Evolutionary conservation across 805 yeast genomes (phyloP).

Genomic region (Metschnikowia henanensis): DNA sequence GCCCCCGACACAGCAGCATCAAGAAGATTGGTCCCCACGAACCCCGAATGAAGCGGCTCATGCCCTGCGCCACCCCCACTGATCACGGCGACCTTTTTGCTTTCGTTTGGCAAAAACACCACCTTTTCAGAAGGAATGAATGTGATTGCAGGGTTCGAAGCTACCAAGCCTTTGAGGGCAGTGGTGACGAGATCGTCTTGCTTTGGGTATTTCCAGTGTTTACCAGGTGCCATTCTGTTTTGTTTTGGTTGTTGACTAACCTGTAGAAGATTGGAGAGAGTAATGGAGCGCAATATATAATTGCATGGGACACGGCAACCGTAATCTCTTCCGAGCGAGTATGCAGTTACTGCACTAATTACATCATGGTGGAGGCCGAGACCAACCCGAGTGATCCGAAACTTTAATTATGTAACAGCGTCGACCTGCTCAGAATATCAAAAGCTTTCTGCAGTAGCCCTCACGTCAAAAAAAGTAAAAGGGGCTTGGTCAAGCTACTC

Average conservation of each 20-base stretch:
- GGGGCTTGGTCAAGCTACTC: too few species aligned
- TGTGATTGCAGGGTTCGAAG: conserved; percentile 53
- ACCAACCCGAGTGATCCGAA: neutral
- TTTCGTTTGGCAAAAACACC: conserved; percentile 44
- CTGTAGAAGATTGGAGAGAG: too few species aligned
- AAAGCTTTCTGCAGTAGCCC: too few species aligned
- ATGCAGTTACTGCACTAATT: conserved; percentile 6
- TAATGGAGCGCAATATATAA: too few species aligned
- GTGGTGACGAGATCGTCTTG: conserved; percentile 47
- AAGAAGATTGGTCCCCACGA: conserved; percentile 78
- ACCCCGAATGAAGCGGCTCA: conserved; percentile 93
- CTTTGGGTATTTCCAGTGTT: conserved; percentile 51
- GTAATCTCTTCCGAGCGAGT: conserved; percentile 2
- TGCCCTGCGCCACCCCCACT: conserved; percentile 98
- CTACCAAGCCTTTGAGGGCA: conserved; percentile 52
- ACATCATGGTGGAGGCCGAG: neutral
- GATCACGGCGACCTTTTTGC: conserved; percentile 63
- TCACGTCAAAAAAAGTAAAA: too few species aligned
- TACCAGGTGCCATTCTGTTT: conserved; percentile 18
- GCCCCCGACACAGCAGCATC: conserved; percentile 91
- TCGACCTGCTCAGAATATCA: too few species aligned
- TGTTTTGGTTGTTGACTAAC: too few species aligned
- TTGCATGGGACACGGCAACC: conserved; percentile 3
- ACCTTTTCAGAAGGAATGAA: conserved; percentile 59
- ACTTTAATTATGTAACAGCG: too few species aligned